phyloP scores from a whole-genome alignment of 148 eudicot species.

The Mesembryanthemum crystallinum region DNA sequence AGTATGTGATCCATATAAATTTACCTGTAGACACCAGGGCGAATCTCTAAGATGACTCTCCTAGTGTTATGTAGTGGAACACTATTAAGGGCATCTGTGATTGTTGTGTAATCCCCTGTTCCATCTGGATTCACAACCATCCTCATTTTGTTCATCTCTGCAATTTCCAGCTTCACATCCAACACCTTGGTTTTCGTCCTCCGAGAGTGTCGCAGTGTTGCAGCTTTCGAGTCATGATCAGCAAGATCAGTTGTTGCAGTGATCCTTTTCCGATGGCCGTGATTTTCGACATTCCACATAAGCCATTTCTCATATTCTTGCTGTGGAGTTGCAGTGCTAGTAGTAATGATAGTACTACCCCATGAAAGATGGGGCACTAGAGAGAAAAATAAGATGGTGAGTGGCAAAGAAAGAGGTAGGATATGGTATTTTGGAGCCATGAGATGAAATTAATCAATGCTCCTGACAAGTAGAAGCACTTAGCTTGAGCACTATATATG shows the following conservation, averaged over 20 bases:
- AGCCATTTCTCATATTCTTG: conserved; percentile 42
- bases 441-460: not conserved
- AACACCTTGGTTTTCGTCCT: not conserved
- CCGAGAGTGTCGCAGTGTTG: not conserved
- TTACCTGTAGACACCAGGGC: conserved; percentile 56
- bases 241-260: not conserved
- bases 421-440: conserved; percentile 25
- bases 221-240: not conserved
- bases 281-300: conserved; percentile 41
- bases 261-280: conserved; percentile 24
- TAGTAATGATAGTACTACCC: not conserved
- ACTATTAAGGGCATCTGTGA: conserved; percentile 39
- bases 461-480: conserved; percentile 1
- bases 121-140: conserved; percentile 43
- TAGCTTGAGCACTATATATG: not conserved
- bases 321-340: not conserved
- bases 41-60: conserved; percentile 37
- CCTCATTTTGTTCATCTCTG: conserved; percentile 37
- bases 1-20: no score
- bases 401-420: conserved; percentile 8
- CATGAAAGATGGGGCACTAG: conserved; percentile 16
- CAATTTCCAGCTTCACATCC: conserved; percentile 39
- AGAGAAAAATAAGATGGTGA: conserved; percentile 11
- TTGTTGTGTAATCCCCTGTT: conserved; percentile 41
- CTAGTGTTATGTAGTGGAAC: conserved; percentile 37